phyloP scores from a whole-genome alignment of 2,329 filamentous ascomycete genomes.

The Aspergillus thermomutatus region DNA sequence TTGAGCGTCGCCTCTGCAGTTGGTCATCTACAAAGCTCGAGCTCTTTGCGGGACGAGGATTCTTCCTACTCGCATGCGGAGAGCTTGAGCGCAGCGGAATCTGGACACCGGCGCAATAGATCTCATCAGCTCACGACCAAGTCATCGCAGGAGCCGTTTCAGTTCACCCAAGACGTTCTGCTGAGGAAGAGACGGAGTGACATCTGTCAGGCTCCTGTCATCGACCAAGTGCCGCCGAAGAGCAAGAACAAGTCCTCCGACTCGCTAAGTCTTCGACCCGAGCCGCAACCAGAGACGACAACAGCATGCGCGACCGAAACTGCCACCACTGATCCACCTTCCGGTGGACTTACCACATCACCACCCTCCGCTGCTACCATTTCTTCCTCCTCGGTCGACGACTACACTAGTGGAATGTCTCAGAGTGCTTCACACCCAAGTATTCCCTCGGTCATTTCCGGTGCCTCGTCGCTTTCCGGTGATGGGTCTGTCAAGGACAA shows the following conservation, averaged over 20 bases:
- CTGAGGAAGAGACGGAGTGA: conserved; percentile 30
- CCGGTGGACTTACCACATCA: conserved; percentile 30
- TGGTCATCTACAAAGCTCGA: conserved; percentile 41
- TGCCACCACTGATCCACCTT: conserved; percentile 15
- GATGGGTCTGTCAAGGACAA: conserved; percentile 32
- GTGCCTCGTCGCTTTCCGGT: conserved; percentile 44
- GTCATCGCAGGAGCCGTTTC: conserved; percentile 32
- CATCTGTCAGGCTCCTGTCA: conserved; percentile 18
- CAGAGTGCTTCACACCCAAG: conserved; percentile 47
- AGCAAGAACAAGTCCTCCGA: conserved; percentile 24
- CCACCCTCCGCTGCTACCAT: conserved; percentile 45
- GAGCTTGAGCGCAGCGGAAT: conserved; percentile 7
- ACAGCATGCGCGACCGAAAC: conserved; percentile 12
- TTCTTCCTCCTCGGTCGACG: conserved; percentile 45
- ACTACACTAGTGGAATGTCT: conserved; percentile 45
- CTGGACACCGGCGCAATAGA: conserved; percentile 33
- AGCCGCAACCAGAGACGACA: conserved; percentile 9
- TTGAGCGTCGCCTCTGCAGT: conserved; percentile 43
- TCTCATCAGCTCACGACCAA: conserved; percentile 35
- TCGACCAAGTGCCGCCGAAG: conserved; percentile 11
- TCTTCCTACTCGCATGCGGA: conserved; percentile 8
- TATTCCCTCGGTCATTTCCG: conserved; percentile 45
- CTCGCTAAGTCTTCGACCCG: conserved; percentile 16
- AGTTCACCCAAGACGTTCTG: conserved; percentile 33
- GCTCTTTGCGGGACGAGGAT: conserved; percentile 30